phyloP scores from a whole-genome alignment of 176 grass and related monocot species.

The Metroxylon sagu region DNA sequence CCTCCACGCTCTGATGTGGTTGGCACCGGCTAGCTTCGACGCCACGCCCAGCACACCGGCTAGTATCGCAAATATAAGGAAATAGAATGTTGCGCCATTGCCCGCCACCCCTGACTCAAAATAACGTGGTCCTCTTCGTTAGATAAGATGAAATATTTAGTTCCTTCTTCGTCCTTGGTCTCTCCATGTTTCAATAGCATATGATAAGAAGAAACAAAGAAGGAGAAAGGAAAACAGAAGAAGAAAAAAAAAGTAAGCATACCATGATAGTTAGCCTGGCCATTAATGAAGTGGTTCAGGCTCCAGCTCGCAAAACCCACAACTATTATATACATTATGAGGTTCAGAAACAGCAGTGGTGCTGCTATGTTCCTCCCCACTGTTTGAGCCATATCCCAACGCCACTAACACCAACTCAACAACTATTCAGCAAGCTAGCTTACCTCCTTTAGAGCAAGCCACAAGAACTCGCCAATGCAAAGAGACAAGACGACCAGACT shows the following conservation, averaged over 20 bases:
- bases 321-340: conserved; percentile 66
- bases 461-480: no score
- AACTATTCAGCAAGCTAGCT: no score
- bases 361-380: conserved; percentile 45
- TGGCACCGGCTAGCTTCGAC: conserved; percentile 37
- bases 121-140: no score
- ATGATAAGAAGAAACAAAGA: no score
- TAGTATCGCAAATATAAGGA: conserved; percentile 59
- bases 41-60: conserved; percentile 59
- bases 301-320: conserved; percentile 69
- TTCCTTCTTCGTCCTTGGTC: no score
- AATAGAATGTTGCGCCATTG: conserved; percentile 80
- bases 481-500: no score
- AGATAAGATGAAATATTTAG: no score
- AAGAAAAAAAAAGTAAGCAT: background rate
- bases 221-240: background rate
- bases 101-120: conserved; percentile 37
- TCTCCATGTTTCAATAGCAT: no score
- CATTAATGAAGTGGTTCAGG: conserved; percentile 83
- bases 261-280: conserved; percentile 18
- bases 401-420: background rate
- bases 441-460: no score
- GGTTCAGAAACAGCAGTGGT: conserved; percentile 69
- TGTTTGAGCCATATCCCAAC: conserved; percentile 1
- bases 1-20: conserved; percentile 60